These are phyloP conservation scores for Ambrosiella cleistominuta DNA, from an alignment of 2,329 filamentous ascomycete species.

Conservation along the genomic window DNA sequence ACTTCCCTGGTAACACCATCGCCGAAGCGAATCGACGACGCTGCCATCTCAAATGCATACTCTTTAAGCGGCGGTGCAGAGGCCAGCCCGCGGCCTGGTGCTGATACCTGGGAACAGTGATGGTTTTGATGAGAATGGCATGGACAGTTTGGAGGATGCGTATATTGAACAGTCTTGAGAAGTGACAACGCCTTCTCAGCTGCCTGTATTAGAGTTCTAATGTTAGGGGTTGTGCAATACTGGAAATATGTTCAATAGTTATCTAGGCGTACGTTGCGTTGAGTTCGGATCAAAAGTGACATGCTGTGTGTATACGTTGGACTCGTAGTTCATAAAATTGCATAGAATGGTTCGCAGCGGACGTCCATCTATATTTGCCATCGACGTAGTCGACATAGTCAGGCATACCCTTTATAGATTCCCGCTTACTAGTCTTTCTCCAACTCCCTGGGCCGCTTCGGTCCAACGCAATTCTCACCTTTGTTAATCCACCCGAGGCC, in stretches of 20 bases:
- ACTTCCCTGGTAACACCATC: slow-evolving; percentile 88
- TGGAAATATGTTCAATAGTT: not conserved
- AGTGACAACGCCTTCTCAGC: slow-evolving; percentile 50
- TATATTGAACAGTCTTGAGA: slow-evolving; percentile 78
- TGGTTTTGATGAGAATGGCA: slow-evolving; percentile 81
- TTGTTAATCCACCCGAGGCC: too few relatives aligned
- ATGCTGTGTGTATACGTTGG: not conserved
- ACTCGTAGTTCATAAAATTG: not conserved
- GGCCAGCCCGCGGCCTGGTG: slow-evolving; percentile 26
- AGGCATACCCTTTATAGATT: too few relatives aligned
- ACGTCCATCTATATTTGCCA: too few relatives aligned
- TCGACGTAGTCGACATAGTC: too few relatives aligned
- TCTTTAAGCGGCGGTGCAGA: slow-evolving; percentile 51
- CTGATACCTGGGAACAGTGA: slow-evolving; percentile 54
- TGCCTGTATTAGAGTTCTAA: slow-evolving; percentile 23
- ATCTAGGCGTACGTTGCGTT: slow-evolving; percentile 4
- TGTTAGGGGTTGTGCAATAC: not conserved
- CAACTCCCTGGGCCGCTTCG: too few relatives aligned
- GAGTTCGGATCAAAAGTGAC: slow-evolving; percentile 6
- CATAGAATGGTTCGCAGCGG: too few relatives aligned
- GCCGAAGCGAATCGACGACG: slow-evolving; percentile 84
- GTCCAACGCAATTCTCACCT: too few relatives aligned
- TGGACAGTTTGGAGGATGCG: slow-evolving; percentile 72
- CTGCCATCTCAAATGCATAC: slow-evolving; percentile 98
- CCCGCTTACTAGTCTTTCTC: too few relatives aligned